Evolutionary conservation across 768 basidiomycete species (phyloP).

Genomic region (Tricholoma terreum): DNA sequence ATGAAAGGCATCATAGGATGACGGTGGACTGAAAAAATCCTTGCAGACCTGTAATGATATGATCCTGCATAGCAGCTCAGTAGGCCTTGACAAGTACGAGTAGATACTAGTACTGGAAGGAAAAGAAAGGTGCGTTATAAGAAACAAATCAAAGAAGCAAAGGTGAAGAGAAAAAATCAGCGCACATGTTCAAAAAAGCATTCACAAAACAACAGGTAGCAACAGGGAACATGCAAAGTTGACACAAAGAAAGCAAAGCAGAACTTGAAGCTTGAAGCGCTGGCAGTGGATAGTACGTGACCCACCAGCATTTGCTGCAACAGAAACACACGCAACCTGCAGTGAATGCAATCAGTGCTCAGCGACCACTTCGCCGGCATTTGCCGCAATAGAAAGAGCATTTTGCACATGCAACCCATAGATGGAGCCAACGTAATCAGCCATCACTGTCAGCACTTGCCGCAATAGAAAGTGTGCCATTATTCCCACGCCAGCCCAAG

Average conservation of each 20-base stretch:
- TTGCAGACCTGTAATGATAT: background rate
- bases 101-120: background rate
- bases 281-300: too few species aligned
- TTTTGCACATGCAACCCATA: background rate
- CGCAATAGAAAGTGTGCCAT: background rate
- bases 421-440: background rate
- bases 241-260: background rate
- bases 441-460: background rate
- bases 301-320: too few species aligned
- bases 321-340: background rate
- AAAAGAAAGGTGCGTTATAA: background rate
- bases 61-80: background rate
- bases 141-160: background rate
- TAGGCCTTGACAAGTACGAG: background rate
- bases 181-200: background rate
- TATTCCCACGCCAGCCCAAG: too few species aligned
- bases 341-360: background rate
- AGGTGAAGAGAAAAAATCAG: background rate
- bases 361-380: background rate
- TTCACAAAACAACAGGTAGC: background rate
- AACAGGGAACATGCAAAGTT: background rate
- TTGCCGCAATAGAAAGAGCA: background rate
- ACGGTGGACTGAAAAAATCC: background rate
- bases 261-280: background rate
- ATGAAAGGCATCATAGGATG: background rate